Base-by-base conservation (phyloP, 1,139 yeast species). In the Debaryomyces fabryi region DNA sequence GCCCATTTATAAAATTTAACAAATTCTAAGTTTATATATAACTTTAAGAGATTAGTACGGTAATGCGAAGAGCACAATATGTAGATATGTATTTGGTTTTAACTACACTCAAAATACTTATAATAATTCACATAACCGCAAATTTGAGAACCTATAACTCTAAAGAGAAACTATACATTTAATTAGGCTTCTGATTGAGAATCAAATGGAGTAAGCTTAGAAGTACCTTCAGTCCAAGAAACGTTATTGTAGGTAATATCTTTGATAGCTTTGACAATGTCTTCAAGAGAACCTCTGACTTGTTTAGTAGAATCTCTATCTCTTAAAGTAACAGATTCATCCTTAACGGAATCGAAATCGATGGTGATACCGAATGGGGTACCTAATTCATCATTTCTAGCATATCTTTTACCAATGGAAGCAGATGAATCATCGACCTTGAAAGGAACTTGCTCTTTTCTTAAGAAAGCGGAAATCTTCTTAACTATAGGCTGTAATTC, bases 321-420 rank as follows among this genome's bases (percentile, higher is more conserved):
- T 81, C 99, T 90, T 65, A 95, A 81, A 42, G 99, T 95, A 57
- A 95, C 88, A 13, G 97, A 86, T 47, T 84, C 83, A 65, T 95
- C 98, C 68, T 88, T 84, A 54, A 88, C 82, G 47, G 97, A 86
- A 57, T 95, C 98, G 70, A 95, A 95, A 72, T 95, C 99, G 61
- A 95, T 88, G 57, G 99, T 95, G 69, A 95, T 83, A 71, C 99
- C 99, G 65, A 93, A 95, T 59, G 99, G 99, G 50, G 99, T 95
- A 71, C 99, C 99, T 69, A 95, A 83, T 76, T 95, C 99, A 71
- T 95, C 99, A 70, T 95, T 95, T 78, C 99, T 89, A 53, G 99
- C 92, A 65, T 95, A 95, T 76, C 99, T 88, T 79, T 92, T 90
- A 76, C 99, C 99, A 62, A 95, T 93, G 27, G 98, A 90, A 32